phyloP scores from a whole-genome alignment of 495 filamentous ascomycete species.

The Aspergillus coremiiformis region DNA sequence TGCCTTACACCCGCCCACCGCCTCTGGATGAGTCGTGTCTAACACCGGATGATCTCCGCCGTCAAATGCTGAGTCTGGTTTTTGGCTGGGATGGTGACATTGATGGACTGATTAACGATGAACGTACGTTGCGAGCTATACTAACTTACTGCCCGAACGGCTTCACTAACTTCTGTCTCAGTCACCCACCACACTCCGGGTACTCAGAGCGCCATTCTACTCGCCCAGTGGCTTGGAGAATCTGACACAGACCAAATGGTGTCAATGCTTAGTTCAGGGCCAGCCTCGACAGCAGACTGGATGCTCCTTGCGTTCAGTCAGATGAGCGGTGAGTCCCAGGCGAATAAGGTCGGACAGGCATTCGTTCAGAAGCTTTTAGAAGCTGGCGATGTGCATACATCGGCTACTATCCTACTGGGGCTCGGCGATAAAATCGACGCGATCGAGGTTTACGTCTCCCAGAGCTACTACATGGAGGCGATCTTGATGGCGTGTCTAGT shows the following conservation, averaged over 20 bases:
- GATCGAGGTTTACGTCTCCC: slow-evolving; percentile 92
- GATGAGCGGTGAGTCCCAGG: slow-evolving; percentile 69
- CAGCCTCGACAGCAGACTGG: slow-evolving; percentile 88
- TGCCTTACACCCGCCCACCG: slow-evolving; percentile 64
- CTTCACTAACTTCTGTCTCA: slow-evolving; percentile 14
- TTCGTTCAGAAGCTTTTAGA: slow-evolving; percentile 89
- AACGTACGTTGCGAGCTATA: slow-evolving; percentile 50
- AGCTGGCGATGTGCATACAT: slow-evolving; percentile 83
- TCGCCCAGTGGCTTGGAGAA: slow-evolving; percentile 89
- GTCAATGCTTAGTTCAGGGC: slow-evolving; percentile 63
- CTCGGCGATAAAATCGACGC: slow-evolving; percentile 92
- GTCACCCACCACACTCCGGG: slow-evolving; percentile 63
- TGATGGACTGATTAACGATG: slow-evolving; percentile 75
- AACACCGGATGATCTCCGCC: slow-evolving; percentile 77
- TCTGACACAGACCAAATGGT: slow-evolving; percentile 74
- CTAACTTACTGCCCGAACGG: background rate
- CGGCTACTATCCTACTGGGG: slow-evolving; percentile 83
- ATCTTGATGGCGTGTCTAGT: slow-evolving; percentile 70
- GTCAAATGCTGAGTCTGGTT: slow-evolving; percentile 87
- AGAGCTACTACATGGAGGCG: slow-evolving; percentile 86
- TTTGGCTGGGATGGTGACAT: slow-evolving; percentile 94
- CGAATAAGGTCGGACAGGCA: slow-evolving; percentile 83
- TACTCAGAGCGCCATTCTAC: slow-evolving; percentile 67
- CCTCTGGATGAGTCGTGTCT: slow-evolving; percentile 54
- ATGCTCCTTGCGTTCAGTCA: slow-evolving; percentile 91